Evolutionary conservation across 164 flowering plant genomes (phyloP).

Genomic region (Stephania cephalantha): DNA sequence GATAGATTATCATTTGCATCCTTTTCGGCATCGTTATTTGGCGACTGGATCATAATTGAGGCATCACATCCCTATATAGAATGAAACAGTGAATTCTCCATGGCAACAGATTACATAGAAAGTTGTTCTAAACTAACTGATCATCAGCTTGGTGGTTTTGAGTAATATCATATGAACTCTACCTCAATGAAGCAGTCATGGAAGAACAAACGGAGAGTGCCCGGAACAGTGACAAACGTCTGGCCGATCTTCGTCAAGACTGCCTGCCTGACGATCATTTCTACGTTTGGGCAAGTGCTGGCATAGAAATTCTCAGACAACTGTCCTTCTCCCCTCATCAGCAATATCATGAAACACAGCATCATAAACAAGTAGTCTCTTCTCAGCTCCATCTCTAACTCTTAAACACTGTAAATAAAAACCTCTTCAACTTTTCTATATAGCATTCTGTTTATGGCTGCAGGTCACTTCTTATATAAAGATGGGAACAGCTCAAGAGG

Average conservation of each 20-base stretch:
- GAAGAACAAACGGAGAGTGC: constrained; percentile 75
- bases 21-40: constrained; percentile 65
- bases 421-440: not conserved
- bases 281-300: constrained; percentile 52
- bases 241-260: constrained; percentile 45
- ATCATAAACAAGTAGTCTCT: constrained; percentile 14
- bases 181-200: constrained; percentile 88
- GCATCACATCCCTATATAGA: constrained; percentile 74
- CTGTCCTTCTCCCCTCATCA: constrained; percentile 37
- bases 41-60: constrained; percentile 55
- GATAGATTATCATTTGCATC: constrained; percentile 61
- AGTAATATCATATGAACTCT: not conserved
- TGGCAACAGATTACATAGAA: not conserved
- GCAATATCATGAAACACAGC: constrained; percentile 19
- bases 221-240: constrained; percentile 55
- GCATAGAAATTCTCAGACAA: constrained; percentile 45
- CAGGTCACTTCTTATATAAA: not conserved
- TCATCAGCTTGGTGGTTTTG: not conserved
- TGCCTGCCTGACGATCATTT: constrained; percentile 39
- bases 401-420: not conserved
- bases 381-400: constrained; percentile 20
- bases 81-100: not conserved
- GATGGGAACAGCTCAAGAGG: not conserved
- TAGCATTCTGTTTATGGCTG: not conserved
- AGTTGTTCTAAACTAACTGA: not conserved